Evolutionary conservation across 2,329 filamentous ascomycete species (phyloP).

Genomic region (Cadophora malorum): DNA sequence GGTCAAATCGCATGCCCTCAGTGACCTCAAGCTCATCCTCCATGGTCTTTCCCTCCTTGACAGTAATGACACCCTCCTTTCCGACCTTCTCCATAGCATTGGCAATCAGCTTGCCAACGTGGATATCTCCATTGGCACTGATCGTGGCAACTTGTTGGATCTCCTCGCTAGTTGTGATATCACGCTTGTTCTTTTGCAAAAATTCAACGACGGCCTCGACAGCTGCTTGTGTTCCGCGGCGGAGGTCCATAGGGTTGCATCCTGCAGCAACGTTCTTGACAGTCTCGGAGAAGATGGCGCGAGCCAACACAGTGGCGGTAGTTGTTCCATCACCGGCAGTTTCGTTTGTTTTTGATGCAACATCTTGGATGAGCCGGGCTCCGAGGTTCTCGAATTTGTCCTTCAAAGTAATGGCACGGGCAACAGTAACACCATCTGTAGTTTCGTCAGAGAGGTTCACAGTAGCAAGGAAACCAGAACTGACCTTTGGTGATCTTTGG

Average conservation of each 20-base stretch:
- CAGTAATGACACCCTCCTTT: conserved; percentile 99
- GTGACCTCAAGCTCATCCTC: conserved; percentile 98
- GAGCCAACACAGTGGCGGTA: conserved; percentile 94
- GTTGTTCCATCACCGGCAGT: conserved; percentile 98
- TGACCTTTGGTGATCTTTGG: conserved; percentile 99
- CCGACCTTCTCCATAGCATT: conserved; percentile 99
- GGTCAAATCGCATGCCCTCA: conserved; percentile 99
- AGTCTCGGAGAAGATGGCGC: conserved; percentile 99
- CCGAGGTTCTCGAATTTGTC: conserved; percentile 99
- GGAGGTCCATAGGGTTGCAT: conserved; percentile 99
- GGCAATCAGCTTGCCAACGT: conserved; percentile 94
- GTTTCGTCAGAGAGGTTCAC: conserved; percentile 26
- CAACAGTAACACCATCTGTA: conserved; percentile 85
- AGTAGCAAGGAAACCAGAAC: conserved; percentile 39
- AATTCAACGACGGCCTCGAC: conserved; percentile 95
- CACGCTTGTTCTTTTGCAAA: conserved; percentile 93
- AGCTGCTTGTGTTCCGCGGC: conserved; percentile 94
- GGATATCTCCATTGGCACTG: conserved; percentile 93
- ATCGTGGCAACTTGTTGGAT: conserved; percentile 98
- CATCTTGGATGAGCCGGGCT: conserved; percentile 94
- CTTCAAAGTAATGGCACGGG: conserved; percentile 88
- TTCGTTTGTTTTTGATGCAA: conserved; percentile 99
- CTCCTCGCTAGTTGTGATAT: conserved; percentile 97
- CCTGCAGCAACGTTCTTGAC: conserved; percentile 99
- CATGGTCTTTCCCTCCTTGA: conserved; percentile 99